Conservation (phyloP, 768 basidiomycete species). For the Macrolepiota dolichaula region DNA sequence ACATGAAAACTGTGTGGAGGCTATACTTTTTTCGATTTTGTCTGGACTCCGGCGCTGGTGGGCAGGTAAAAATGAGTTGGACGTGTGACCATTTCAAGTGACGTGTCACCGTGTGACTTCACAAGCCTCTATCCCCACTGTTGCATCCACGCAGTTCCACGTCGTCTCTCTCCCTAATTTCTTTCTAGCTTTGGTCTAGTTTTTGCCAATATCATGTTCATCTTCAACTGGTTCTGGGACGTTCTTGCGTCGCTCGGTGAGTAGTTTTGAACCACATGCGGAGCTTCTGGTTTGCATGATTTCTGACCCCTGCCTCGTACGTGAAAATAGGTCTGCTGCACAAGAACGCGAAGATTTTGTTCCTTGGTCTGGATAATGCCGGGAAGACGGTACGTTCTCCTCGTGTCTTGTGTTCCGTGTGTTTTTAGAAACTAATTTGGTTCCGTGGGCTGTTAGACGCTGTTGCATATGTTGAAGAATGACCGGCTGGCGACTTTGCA, state of each 20-base stretch:
- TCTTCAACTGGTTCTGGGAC: constrained; percentile 96
- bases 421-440: neutral
- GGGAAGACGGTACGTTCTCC: constrained; percentile 84
- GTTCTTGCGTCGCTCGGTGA: constrained; percentile 89
- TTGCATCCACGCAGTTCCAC: constrained; percentile 17
- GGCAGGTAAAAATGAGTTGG: neutral
- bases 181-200: constrained; percentile 11
- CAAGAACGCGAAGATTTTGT: constrained; percentile 99
- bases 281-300: neutral
- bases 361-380: constrained; percentile 98
- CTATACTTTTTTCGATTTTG: neutral
- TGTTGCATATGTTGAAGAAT: constrained; percentile 99
- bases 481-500: constrained; percentile 96
- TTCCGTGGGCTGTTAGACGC: constrained; percentile 53
- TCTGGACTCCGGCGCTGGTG: neutral
- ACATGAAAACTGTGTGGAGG: too few species aligned
- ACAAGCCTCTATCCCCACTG: neutral
- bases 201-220: constrained; percentile 56
- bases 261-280: constrained; percentile 18
- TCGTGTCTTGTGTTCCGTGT: neutral
- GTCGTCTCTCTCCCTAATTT: constrained; percentile 15
- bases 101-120: constrained; percentile 9
- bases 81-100: constrained; percentile 2
- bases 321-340: constrained; percentile 68
- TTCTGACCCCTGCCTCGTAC: constrained; percentile 14